Conservation (phyloP, 2,329 filamentous ascomycete species). For the Geoglossum cookeanum region DNA sequence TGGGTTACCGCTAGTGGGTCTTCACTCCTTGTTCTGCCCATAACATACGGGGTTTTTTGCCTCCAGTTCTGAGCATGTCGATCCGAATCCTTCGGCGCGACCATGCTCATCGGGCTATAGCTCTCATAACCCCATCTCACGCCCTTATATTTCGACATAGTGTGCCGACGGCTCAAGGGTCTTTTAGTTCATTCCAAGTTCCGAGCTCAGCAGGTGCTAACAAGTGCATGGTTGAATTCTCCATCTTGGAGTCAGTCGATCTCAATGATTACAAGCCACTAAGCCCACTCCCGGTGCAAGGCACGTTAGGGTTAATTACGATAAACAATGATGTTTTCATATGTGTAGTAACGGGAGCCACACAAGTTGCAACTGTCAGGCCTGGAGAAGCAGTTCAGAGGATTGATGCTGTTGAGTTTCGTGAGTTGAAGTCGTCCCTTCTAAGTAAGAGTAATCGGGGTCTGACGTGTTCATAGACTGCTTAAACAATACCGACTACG, state of each 20-base stretch:
- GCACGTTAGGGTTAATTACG: slow-evolving; percentile 75
- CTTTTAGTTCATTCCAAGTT: slow-evolving; percentile 9
- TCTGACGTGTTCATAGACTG: slow-evolving; percentile 38
- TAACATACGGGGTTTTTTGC: background rate
- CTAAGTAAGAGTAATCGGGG: background rate
- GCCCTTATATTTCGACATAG: slow-evolving; percentile 74
- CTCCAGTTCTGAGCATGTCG: slow-evolving; percentile 25
- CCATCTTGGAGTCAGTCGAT: slow-evolving; percentile 41
- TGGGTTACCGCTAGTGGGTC: background rate
- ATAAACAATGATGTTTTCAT: slow-evolving; percentile 74
- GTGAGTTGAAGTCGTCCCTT: slow-evolving; percentile 19
- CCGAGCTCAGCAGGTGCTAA: slow-evolving; percentile 12
- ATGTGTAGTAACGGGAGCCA: slow-evolving; percentile 66
- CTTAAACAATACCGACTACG: slow-evolving; percentile 69
- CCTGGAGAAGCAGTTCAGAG: slow-evolving; percentile 79
- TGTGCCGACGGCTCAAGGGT: slow-evolving; percentile 27
- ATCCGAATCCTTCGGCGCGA: slow-evolving; percentile 74
- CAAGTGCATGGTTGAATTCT: slow-evolving; percentile 76
- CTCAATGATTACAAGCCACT: slow-evolving; percentile 60
- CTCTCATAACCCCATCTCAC: slow-evolving; percentile 60
- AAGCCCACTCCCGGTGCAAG: slow-evolving; percentile 55
- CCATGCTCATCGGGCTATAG: slow-evolving; percentile 70
- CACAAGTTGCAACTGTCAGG: slow-evolving; percentile 60
- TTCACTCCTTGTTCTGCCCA: background rate
- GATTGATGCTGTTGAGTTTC: slow-evolving; percentile 74